Percentiles rank a stretch among this genome's conserved stretches.
phyloP scores from a whole-genome alignment of 768 basidiomycete species.

The Termitomyces bulborhizus region DNA sequence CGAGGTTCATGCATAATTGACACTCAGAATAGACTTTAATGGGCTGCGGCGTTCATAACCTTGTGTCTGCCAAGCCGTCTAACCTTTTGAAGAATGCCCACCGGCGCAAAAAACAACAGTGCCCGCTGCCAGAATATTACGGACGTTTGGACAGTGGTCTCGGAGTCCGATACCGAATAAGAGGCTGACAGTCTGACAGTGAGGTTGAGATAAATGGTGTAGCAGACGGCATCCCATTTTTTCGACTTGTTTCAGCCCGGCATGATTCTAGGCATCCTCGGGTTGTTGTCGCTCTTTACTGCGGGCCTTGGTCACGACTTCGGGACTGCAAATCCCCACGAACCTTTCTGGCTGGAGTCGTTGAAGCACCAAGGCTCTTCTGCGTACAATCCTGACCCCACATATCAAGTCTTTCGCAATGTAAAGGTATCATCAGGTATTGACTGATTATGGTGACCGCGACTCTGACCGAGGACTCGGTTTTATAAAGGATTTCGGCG shows the following conservation, averaged over 20 bases:
- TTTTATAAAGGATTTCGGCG: constrained; percentile 29
- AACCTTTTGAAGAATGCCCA: too few species aligned
- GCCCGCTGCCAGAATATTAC: too few species aligned
- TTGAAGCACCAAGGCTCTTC: constrained; percentile 71
- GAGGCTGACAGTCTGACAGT: too few species aligned
- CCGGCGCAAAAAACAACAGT: too few species aligned
- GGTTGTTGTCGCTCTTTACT: background rate
- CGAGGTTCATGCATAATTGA: too few species aligned
- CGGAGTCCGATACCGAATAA: too few species aligned
- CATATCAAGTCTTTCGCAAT: constrained; percentile 73
- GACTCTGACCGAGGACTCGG: background rate
- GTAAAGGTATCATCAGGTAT: constrained; percentile 43
- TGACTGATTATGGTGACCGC: background rate
- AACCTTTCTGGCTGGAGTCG: constrained; percentile 64
- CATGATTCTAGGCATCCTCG: constrained; percentile 10
- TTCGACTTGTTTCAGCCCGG: background rate
- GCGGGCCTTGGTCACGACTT: background rate
- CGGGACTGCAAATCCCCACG: constrained; percentile 45
- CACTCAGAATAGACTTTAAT: too few species aligned
- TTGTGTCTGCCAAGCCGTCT: too few species aligned
- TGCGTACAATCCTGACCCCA: constrained; percentile 53
- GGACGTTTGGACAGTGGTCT: too few species aligned
- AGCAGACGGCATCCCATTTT: too few species aligned
- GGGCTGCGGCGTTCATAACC: too few species aligned
- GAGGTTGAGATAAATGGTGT: too few species aligned